These are phyloP conservation scores for Parathielavia appendiculata DNA, from an alignment of 495 filamentous ascomycete species.

Conservation along the genomic window DNA sequence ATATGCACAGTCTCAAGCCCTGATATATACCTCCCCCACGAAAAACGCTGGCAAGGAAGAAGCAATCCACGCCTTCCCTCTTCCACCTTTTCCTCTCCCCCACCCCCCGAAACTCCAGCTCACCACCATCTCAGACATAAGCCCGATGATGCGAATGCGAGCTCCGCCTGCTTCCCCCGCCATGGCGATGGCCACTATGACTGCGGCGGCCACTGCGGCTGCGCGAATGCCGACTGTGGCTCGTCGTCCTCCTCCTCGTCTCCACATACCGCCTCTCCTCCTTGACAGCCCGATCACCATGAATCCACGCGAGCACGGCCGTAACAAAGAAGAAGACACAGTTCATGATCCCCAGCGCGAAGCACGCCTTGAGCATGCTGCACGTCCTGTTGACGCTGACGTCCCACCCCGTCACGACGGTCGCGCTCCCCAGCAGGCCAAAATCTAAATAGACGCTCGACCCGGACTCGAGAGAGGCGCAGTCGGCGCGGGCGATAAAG, in stretches of 20 bases:
- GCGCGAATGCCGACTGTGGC: background rate
- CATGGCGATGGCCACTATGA: constrained; percentile 1
- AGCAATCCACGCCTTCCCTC: background rate
- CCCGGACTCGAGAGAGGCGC: constrained; percentile 48
- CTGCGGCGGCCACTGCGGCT: constrained; percentile 5
- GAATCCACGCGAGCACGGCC: constrained; percentile 54
- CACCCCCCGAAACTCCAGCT: background rate
- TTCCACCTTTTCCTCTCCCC: background rate
- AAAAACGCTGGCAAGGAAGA: background rate
- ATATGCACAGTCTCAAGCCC: background rate
- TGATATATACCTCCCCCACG: no score
- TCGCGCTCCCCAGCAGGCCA: constrained; percentile 52
- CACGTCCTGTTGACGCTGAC: constrained; percentile 66
- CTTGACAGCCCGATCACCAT: constrained; percentile 35
- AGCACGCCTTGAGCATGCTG: constrained; percentile 81
- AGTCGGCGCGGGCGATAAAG: constrained; percentile 61
- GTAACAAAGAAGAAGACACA: constrained; percentile 76
- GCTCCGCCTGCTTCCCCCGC: constrained; percentile 12
- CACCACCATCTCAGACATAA: constrained; percentile 13
- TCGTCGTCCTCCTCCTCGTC: background rate
- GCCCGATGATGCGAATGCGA: constrained; percentile 14
- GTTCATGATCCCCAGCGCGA: constrained; percentile 86
- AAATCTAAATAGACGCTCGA: constrained; percentile 49
- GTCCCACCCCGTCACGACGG: constrained; percentile 39
- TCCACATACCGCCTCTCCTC: constrained; percentile 15